Conservation (phyloP, 2,329 filamentous ascomycete species). For the Apiospora marii region DNA sequence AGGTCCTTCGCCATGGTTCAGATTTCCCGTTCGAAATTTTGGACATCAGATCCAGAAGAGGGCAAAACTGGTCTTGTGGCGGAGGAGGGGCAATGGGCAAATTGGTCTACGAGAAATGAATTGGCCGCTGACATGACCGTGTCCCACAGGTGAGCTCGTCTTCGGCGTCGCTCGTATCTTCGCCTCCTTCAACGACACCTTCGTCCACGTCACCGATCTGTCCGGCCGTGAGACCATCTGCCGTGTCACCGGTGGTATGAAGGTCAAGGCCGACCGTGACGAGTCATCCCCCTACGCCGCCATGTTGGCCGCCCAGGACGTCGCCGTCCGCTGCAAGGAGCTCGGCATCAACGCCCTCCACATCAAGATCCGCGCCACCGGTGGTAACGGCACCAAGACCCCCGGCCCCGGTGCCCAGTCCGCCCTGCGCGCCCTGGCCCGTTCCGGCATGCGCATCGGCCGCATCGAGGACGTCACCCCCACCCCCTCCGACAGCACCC, state of each 20-base stretch:
- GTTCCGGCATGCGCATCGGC: slow-evolving; percentile 99
- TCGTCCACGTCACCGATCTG: slow-evolving; percentile 99
- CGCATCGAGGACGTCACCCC: slow-evolving; percentile 99
- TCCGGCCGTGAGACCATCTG: slow-evolving; percentile 98
- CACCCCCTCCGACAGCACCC: slow-evolving; percentile 98
- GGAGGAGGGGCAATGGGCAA: not conserved
- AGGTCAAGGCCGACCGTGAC: slow-evolving; percentile 99
- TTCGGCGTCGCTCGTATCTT: slow-evolving; percentile 99
- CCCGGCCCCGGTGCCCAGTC: slow-evolving; percentile 99
- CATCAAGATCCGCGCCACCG: slow-evolving; percentile 99
- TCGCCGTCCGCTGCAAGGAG: slow-evolving; percentile 84
- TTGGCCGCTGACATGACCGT: slow-evolving; percentile 30
- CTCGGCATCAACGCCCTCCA: slow-evolving; percentile 88
- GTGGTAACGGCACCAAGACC: slow-evolving; percentile 99
- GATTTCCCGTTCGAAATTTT: not conserved
- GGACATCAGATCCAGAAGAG: not conserved
- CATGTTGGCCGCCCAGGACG: slow-evolving; percentile 99
- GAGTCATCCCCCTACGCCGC: slow-evolving; percentile 99
- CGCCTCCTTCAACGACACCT: slow-evolving; percentile 92
- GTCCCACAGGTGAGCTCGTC: slow-evolving; percentile 82
- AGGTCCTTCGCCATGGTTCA: not conserved
- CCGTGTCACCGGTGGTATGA: slow-evolving; percentile 99
- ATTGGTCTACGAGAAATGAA: not conserved
- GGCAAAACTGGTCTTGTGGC: not conserved
- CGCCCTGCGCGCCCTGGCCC: slow-evolving; percentile 96